Evolutionary conservation across 1,139 yeast genomes (phyloP), one percentile per base, ranked within the genome.

Genomic region (Suhomyces ambrosiae): DNA sequence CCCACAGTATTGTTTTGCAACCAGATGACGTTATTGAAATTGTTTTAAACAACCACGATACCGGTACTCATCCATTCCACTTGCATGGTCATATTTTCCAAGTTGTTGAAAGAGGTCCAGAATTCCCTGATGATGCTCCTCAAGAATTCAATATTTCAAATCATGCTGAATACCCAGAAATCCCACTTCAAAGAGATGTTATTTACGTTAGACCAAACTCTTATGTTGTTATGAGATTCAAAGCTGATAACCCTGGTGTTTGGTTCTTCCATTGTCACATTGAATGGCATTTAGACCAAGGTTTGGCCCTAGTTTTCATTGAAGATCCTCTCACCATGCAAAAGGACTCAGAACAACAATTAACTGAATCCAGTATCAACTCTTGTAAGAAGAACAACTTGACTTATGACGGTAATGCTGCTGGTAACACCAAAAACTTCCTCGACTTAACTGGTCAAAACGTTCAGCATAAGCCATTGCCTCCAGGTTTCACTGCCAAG

Each of bases 41-140:
- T 46, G 80, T 82, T 10, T 53, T 86, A 32, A 85, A 85, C 66
- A 84, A 83, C 58, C 63, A 63, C 49, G 94, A 86, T 58, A 75
- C 85, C 5, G 94, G 94, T 51, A 80, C 73, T 50, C 95, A 86
- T 66, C 94, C 95, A n/a, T 86, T 86, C 82, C 94, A 86, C 65
- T 68, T 86, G 54, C 95, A 86, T 63, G 95, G 95, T 2, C 94
- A 85, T 56, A 72, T 57, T 27, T 86, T 85, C 77, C 94, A 86
- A 61, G 50, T 68, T 11, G 64, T 83, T 30, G 62, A 66, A 14
- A 56, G 75, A 50, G 61, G 61, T 22, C 60, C 52, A 32, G 60
- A 53, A 16, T 65, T 67, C 9, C 63, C 56, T 13, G 63, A 55
- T 12, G 61, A 61, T 9, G 56, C 55, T 45, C 68, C 79, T 51